A percentile compares a stretch with the other conserved stretches of the same genome.
Conservation (phyloP, 108 stramenopile genomes). For the Nitzschia inconspicua region DNA sequence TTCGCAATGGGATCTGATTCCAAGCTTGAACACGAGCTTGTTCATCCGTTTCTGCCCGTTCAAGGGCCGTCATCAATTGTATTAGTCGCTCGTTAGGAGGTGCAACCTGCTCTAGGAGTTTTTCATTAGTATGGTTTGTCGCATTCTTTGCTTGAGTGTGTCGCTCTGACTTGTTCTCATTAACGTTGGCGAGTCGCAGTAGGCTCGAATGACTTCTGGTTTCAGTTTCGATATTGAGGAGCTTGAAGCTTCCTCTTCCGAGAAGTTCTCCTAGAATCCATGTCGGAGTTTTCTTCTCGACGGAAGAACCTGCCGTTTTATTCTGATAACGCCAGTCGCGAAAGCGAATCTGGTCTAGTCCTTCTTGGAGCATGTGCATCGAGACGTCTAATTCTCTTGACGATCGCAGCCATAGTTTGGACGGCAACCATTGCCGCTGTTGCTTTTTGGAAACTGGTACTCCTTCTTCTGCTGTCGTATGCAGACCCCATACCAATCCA, state of each 20-base stretch:
- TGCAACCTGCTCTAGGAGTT: neutral
- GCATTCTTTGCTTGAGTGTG: conserved; percentile 5
- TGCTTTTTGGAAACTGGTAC: neutral
- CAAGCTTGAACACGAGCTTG: conserved; percentile 51
- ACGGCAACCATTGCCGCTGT: conserved; percentile 47
- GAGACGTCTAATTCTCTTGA: conserved; percentile 61
- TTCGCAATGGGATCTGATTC: conserved; percentile 33
- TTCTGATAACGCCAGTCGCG: conserved; percentile 30
- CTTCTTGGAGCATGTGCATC: conserved; percentile 21
- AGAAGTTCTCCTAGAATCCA: conserved; percentile 4
- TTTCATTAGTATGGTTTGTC: conserved; percentile 4
- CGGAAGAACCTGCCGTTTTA: conserved; percentile 6
- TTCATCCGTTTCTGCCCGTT: conserved; percentile 50
- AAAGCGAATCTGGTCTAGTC: conserved; percentile 30
- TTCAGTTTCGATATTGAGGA: neutral
- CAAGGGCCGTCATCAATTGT: conserved; percentile 25
- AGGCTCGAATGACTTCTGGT: neutral
- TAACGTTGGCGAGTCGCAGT: neutral
- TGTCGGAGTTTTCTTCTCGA: conserved; percentile 6
- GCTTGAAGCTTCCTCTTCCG: neutral
- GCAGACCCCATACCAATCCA: conserved; percentile 35
- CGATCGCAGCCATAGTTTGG: conserved; percentile 51
- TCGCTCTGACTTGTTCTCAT: conserved; percentile 6
- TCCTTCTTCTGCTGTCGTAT: neutral
- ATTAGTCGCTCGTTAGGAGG: neutral